Percentiles rank a stretch among this genome's conserved stretches.
Conservation (phyloP, 306 rosid species). For the Sesbania bispinosa region DNA sequence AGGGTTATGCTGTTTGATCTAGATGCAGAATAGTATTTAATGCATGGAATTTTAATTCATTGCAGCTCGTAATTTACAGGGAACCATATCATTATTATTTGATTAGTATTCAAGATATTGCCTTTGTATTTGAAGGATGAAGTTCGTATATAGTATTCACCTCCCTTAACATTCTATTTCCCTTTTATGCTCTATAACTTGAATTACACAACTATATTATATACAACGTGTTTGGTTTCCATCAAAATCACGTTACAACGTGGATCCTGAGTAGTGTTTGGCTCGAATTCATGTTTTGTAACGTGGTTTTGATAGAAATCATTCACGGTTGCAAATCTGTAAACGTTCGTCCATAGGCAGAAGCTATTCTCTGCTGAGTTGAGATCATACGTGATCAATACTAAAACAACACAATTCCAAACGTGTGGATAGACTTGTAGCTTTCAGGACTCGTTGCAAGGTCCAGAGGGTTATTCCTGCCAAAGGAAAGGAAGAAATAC, state of each 20-base stretch:
- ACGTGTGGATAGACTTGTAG: constrained; percentile 9
- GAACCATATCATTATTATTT: not conserved
- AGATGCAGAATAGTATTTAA: not conserved
- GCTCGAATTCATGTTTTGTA: too few species aligned
- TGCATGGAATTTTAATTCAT: not conserved
- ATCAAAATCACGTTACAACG: too few species aligned
- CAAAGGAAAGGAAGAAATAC: not conserved
- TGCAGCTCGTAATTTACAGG: not conserved
- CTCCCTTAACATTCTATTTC: not conserved
- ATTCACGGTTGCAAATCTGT: too few species aligned
- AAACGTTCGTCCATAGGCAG: too few species aligned
- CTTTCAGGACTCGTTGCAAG: not conserved
- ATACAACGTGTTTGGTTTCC: too few species aligned
- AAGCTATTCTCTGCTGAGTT: too few species aligned
- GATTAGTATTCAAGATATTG: not conserved
- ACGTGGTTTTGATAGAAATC: too few species aligned
- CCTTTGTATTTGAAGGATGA: not conserved
- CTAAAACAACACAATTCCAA: too few species aligned
- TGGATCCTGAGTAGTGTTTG: too few species aligned
- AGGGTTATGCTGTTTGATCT: not conserved
- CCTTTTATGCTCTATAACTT: not conserved
- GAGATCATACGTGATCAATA: too few species aligned
- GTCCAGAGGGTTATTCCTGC: not conserved
- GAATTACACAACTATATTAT: not conserved
- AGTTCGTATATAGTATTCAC: not conserved